A percentile compares a stretch with the other conserved stretches of the same genome.
These are phyloP conservation scores for Kodamaea kaohsiungensis DNA, from an alignment of 805 yeast genomes.

Conservation along the genomic window DNA sequence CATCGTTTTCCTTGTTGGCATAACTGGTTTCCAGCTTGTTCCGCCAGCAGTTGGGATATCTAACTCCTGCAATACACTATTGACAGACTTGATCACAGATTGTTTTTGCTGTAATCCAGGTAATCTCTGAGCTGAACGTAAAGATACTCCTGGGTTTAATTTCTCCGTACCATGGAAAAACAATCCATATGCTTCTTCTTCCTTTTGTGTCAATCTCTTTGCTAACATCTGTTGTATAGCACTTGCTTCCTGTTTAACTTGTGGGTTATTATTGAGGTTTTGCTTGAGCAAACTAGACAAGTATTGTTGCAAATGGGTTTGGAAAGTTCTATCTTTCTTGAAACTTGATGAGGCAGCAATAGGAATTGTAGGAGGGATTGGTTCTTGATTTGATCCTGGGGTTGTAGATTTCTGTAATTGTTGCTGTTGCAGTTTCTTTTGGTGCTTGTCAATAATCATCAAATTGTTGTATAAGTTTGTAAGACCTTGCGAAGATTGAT, in stretches of 20 bases:
- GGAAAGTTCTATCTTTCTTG: constrained; percentile 41
- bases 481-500: constrained; percentile 82
- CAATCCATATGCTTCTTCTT: constrained; percentile 83
- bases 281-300: constrained; percentile 38
- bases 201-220: constrained; percentile 66
- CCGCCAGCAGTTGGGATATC: constrained; percentile 64
- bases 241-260: constrained; percentile 35
- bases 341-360: constrained; percentile 55
- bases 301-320: constrained; percentile 47
- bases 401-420: constrained; percentile 21
- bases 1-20: constrained; percentile 82
- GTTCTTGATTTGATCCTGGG: constrained; percentile 30
- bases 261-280: constrained; percentile 25
- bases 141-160: constrained; percentile 74
- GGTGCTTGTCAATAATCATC: constrained; percentile 65
- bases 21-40: constrained; percentile 65
- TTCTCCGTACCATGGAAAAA: constrained; percentile 70
- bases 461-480: constrained; percentile 81
- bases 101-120: constrained; percentile 57
- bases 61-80: constrained; percentile 71
- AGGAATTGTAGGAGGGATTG: constrained; percentile 60
- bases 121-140: constrained; percentile 64
- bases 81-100: constrained; percentile 72
- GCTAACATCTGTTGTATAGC: constrained; percentile 47
- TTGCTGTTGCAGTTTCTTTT: constrained; percentile 53